phyloP scores from a whole-genome alignment of 176 grass and related monocot species.

The Lolium perenne region DNA sequence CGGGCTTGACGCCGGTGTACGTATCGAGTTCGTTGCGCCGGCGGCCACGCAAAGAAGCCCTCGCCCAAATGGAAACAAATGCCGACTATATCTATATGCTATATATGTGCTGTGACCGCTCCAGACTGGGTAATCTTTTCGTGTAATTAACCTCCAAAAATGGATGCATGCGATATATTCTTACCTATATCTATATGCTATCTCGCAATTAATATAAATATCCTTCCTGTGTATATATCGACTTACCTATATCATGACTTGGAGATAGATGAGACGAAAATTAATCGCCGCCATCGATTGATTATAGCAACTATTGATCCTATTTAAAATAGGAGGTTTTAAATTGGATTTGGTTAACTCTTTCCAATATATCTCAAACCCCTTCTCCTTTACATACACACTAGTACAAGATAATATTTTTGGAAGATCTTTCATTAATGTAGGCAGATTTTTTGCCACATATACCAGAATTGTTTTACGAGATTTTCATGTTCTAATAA shows the following conservation, averaged over 20 bases:
- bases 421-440: background rate
- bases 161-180: background rate
- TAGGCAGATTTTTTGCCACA: background rate
- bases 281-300: background rate
- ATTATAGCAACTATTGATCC: background rate
- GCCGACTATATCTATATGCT: background rate
- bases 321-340: background rate
- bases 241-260: background rate
- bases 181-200: background rate
- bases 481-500: background rate
- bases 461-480: background rate
- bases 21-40: slow-evolving; percentile 23
- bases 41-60: slow-evolving; percentile 27
- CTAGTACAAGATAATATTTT: background rate
- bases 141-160: background rate
- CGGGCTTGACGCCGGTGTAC: background rate
- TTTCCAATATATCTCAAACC: background rate
- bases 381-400: background rate
- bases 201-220: background rate
- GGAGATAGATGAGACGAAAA: background rate
- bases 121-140: background rate
- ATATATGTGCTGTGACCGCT: background rate
- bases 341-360: background rate
- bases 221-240: background rate
- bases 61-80: background rate